phyloP scores from a whole-genome alignment of 352 stramenopile species.

The Phytopythium helicoides region DNA sequence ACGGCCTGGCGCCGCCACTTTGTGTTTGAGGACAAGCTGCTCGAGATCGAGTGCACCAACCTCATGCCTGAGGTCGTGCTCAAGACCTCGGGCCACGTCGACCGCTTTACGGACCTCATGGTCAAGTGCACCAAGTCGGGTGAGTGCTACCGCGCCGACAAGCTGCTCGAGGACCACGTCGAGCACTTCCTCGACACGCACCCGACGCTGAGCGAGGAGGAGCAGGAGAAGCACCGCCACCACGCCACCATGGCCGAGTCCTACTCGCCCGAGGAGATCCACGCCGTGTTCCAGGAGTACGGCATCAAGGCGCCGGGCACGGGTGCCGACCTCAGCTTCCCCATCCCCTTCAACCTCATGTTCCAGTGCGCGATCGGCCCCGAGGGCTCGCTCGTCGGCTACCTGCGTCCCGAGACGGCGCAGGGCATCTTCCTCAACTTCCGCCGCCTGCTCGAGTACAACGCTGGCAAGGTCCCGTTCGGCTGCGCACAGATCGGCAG shows the following conservation, averaged over 20 bases:
- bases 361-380: conserved; percentile 99
- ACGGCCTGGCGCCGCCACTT: conserved; percentile 98
- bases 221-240: conserved; percentile 93
- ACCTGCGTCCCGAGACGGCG: conserved; percentile 98
- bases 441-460: conserved; percentile 96
- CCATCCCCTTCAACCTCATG: conserved; percentile 99
- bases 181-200: conserved; percentile 95
- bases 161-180: conserved; percentile 99
- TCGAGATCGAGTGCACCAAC: conserved; percentile 99
- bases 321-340: conserved; percentile 92
- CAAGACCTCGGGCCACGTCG: conserved; percentile 98
- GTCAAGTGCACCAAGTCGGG: conserved; percentile 97
- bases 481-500: conserved; percentile 85
- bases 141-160: conserved; percentile 99
- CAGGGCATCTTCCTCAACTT: conserved; percentile 99
- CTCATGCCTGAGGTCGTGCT: conserved; percentile 97
- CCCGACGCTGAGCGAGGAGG: conserved; percentile 60
- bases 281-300: conserved; percentile 93
- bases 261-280: conserved; percentile 97
- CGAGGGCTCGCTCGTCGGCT: conserved; percentile 95
- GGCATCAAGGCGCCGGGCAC: conserved; percentile 90
- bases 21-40: conserved; percentile 97
- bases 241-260: conserved; percentile 96
- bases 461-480: conserved; percentile 92
- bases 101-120: conserved; percentile 99